These are phyloP conservation scores for Syncephalastrum monosporum DNA, from an alignment of 371 early-diverging fungal genomes.

Conservation along the genomic window DNA sequence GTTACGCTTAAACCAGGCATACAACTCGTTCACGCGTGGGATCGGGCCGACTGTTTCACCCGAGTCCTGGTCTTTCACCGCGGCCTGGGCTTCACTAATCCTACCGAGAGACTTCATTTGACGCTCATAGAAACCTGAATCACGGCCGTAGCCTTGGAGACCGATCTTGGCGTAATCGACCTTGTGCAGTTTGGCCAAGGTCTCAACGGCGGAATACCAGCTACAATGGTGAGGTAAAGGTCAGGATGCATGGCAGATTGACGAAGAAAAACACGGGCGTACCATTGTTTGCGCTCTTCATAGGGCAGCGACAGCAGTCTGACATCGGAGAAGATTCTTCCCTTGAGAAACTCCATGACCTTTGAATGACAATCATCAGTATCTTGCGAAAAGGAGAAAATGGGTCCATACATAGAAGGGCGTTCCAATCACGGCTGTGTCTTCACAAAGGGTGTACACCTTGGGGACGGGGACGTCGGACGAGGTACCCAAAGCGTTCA, in stretches of 20 bases:
- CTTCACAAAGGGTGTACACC: slow-evolving; percentile 83
- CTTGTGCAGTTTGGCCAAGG: slow-evolving; percentile 78
- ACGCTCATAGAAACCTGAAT: slow-evolving; percentile 76
- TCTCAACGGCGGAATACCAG: slow-evolving; percentile 73
- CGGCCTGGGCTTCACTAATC: slow-evolving; percentile 70
- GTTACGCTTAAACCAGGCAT: slow-evolving; percentile 71
- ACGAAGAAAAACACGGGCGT: slow-evolving; percentile 10
- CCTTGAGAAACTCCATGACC: slow-evolving; percentile 91
- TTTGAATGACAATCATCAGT: slow-evolving; percentile 7
- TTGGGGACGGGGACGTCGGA: slow-evolving; percentile 88
- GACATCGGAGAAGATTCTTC: slow-evolving; percentile 78
- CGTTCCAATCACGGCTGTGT: slow-evolving; percentile 76
- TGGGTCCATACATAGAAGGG: slow-evolving; percentile 76
- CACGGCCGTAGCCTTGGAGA: slow-evolving; percentile 68
- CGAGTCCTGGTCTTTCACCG: slow-evolving; percentile 51
- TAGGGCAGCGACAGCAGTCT: slow-evolving; percentile 54
- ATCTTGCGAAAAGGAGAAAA: background rate
- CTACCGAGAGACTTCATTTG: slow-evolving; percentile 75
- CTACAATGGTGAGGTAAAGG: slow-evolving; percentile 24
- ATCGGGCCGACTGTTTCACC: slow-evolving; percentile 65
- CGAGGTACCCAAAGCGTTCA: slow-evolving; percentile 70
- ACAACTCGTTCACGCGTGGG: slow-evolving; percentile 67
- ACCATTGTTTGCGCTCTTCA: slow-evolving; percentile 61
- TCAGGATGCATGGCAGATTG: slow-evolving; percentile 14
- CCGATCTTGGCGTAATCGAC: slow-evolving; percentile 68